Evolutionary conservation across 257 asterid genomes (phyloP).

Genomic region (Perilla frutescens): DNA sequence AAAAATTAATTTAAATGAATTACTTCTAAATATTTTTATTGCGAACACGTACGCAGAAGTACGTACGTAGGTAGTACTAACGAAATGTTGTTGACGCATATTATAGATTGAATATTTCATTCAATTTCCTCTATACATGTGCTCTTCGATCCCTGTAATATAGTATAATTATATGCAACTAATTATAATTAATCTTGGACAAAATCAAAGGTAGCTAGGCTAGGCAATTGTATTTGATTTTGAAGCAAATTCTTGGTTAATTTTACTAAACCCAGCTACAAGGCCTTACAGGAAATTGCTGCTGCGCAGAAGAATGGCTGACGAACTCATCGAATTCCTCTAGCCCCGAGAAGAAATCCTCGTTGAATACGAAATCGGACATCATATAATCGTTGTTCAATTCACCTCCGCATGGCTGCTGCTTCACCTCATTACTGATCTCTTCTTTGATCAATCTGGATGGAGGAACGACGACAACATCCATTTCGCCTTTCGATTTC

Average conservation of each 20-base stretch:
- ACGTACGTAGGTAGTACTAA: no score
- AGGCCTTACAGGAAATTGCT: slow-evolving; percentile 39
- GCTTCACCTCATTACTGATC: slow-evolving; percentile 28
- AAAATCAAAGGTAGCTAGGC: slow-evolving; percentile 22
- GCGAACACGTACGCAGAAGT: no score
- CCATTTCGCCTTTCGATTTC: neutral
- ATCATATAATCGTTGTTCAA: slow-evolving; percentile 12
- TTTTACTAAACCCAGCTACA: slow-evolving; percentile 36
- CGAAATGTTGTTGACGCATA: neutral
- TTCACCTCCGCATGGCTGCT: neutral
- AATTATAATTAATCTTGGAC: slow-evolving; percentile 25
- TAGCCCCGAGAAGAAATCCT: slow-evolving; percentile 73
- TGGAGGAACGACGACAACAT: neutral
- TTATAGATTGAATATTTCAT: neutral
- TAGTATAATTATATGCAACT: neutral
- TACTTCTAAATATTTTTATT: neutral
- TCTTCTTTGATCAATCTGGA: slow-evolving; percentile 35
- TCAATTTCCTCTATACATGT: neutral
- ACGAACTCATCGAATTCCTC: slow-evolving; percentile 61
- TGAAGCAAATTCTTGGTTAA: no score
- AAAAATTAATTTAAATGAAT: no score
- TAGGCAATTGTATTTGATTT: no score
- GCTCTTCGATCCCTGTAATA: neutral
- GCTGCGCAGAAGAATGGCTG: slow-evolving; percentile 32
- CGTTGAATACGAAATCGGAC: slow-evolving; percentile 47